Percentiles rank a stretch among this genome's conserved stretches.
Conservation (phyloP, 2,329 filamentous ascomycete genomes). For the Ceratocystis cacaofunesta region DNA sequence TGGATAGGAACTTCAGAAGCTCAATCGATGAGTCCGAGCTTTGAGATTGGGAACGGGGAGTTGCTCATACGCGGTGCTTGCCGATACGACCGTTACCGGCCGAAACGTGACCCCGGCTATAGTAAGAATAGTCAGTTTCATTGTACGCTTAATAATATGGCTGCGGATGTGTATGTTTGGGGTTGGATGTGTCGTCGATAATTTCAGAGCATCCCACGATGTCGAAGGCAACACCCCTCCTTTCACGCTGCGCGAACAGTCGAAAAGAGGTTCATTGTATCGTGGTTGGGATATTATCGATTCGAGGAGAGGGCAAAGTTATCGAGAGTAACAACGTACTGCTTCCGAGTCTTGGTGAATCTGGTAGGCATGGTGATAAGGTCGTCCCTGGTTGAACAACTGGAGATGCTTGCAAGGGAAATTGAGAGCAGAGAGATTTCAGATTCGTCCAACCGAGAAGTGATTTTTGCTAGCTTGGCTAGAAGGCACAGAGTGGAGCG, state of each 20-base stretch:
- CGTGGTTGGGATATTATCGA: slow-evolving; percentile 12
- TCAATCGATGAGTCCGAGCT: background rate
- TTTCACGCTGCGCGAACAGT: slow-evolving; percentile 7
- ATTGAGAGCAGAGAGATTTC: slow-evolving; percentile 16
- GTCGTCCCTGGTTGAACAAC: slow-evolving; percentile 21
- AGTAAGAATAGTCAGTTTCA: slow-evolving; percentile 23
- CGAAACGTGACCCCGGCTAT: slow-evolving; percentile 90
- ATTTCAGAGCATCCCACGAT: slow-evolving; percentile 13
- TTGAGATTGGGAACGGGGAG: background rate
- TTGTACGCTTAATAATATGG: background rate
- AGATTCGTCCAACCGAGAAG: slow-evolving; percentile 13
- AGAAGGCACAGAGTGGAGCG: slow-evolving; percentile 12
- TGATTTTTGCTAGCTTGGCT: slow-evolving; percentile 16
- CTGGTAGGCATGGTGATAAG: slow-evolving; percentile 54
- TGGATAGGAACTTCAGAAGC: background rate
- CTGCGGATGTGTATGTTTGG: slow-evolving; percentile 7
- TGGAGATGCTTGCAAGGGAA: slow-evolving; percentile 16
- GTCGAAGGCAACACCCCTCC: slow-evolving; percentile 13
- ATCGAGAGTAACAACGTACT: slow-evolving; percentile 37
- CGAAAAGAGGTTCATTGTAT: slow-evolving; percentile 16
- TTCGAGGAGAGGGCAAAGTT: slow-evolving; percentile 12
- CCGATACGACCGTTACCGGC: slow-evolving; percentile 96
- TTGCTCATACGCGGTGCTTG: slow-evolving; percentile 57
- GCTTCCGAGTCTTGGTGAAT: slow-evolving; percentile 63
- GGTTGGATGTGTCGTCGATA: slow-evolving; percentile 8